phyloP scores from a whole-genome alignment of 352 stramenopile genomes.

The Globisporangium recalcitrans region DNA sequence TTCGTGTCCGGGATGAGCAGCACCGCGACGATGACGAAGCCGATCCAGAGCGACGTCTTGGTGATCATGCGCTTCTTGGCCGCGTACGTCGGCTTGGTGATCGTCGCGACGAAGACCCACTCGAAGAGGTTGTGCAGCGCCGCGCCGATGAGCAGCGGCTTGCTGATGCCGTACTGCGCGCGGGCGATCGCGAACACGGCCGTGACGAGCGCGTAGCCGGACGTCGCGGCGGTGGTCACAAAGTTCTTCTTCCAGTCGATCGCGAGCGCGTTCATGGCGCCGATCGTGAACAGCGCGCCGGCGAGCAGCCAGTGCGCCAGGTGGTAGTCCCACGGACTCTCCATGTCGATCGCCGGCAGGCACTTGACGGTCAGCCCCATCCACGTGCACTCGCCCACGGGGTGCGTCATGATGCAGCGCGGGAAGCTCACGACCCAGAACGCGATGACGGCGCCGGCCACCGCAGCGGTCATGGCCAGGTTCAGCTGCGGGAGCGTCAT shows the following conservation, averaged over 20 bases:
- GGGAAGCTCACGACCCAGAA: slow-evolving; percentile 19
- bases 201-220: slow-evolving; percentile 14
- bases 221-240: slow-evolving; percentile 1
- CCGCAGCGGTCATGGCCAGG: not conserved
- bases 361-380: slow-evolving; percentile 12
- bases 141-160: slow-evolving; percentile 13
- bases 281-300: slow-evolving; percentile 13
- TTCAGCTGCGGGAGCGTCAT: slow-evolving; percentile 10
- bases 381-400: slow-evolving; percentile 13
- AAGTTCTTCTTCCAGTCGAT: slow-evolving; percentile 10
- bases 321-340: slow-evolving; percentile 10
- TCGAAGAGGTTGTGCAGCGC: slow-evolving; percentile 18
- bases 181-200: slow-evolving; percentile 11
- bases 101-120: slow-evolving; percentile 14
- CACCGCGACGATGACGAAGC: slow-evolving; percentile 3
- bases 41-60: slow-evolving; percentile 12
- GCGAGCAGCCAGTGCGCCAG: slow-evolving; percentile 18
- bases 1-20: slow-evolving; percentile 13
- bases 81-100: slow-evolving; percentile 5
- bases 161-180: slow-evolving; percentile 11
- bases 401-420: slow-evolving; percentile 16
- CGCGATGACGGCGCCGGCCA: slow-evolving; percentile 9
- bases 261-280: not conserved
- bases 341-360: slow-evolving; percentile 13
- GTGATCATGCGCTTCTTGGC: slow-evolving; percentile 9